These are phyloP conservation scores for Emiliania huxleyi DNA, from an alignment of 78 protist genomes.

Conservation along the genomic window DNA sequence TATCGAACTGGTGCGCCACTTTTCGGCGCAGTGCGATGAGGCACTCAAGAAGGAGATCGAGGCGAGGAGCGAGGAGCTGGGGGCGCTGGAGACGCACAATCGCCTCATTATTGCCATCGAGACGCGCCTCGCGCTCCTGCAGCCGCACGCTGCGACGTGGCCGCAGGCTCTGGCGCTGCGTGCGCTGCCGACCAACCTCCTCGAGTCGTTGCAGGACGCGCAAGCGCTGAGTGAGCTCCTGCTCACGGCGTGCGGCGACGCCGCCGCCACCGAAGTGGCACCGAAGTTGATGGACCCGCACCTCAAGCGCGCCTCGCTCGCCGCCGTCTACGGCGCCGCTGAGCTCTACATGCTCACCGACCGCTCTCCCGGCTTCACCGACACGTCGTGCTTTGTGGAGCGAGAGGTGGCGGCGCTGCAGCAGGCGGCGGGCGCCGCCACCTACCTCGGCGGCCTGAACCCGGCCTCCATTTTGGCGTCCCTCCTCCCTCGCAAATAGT, in stretches of 20 bases:
- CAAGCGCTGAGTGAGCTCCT: background rate
- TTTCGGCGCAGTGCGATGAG: background rate
- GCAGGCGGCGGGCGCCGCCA: background rate
- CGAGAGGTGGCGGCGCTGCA: background rate
- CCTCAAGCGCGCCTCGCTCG: background rate
- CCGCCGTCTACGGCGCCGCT: slow-evolving; percentile 1
- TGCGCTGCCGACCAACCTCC: background rate
- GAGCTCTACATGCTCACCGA: slow-evolving; percentile 5
- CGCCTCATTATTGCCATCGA: background rate
- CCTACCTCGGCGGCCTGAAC: background rate
- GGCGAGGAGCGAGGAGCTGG: background rate
- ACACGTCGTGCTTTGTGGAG: background rate
- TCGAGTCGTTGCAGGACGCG: background rate
- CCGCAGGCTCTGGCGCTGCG: slow-evolving; percentile 11
- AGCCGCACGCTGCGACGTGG: background rate
- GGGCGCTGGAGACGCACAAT: background rate
- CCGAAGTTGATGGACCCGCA: background rate
- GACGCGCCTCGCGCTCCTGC: background rate
- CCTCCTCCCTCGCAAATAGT: background rate
- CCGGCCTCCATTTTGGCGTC: background rate
- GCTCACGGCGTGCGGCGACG: background rate
- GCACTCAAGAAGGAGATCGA: background rate
- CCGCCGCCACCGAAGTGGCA: background rate
- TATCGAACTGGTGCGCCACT: background rate
- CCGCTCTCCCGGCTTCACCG: background rate